phyloP scores from a whole-genome alignment of 208 protist species.

The Crithidia thermophila region DNA sequence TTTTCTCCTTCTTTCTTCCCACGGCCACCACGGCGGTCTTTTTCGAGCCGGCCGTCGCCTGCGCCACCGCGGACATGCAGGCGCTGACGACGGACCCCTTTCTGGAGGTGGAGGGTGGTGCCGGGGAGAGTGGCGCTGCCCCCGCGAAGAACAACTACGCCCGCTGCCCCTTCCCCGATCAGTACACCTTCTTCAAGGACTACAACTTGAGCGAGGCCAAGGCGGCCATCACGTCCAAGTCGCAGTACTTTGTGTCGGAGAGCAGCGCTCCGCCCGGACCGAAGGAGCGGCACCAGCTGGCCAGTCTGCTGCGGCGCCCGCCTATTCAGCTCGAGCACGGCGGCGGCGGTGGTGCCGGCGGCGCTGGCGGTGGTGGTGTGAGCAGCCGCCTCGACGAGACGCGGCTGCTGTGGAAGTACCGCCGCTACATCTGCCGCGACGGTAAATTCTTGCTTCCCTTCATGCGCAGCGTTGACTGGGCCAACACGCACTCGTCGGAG shows the following conservation, averaged over 20 bases:
- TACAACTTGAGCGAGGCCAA: slow-evolving; percentile 75
- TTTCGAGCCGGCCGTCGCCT: slow-evolving; percentile 22
- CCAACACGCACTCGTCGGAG: slow-evolving; percentile 54
- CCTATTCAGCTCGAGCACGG: slow-evolving; percentile 62
- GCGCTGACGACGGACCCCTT: neutral
- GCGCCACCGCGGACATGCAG: neutral
- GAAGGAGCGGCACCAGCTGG: slow-evolving; percentile 67
- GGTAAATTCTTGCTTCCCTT: slow-evolving; percentile 91
- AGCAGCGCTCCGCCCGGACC: slow-evolving; percentile 56
- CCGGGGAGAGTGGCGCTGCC: no score
- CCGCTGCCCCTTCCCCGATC: slow-evolving; percentile 36
- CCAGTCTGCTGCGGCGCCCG: slow-evolving; percentile 50
- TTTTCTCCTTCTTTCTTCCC: slow-evolving; percentile 54
- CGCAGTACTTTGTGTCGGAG: slow-evolving; percentile 58
- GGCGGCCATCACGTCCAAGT: slow-evolving; percentile 59
- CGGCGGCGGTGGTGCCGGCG: slow-evolving; percentile 6
- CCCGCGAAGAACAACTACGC: slow-evolving; percentile 22
- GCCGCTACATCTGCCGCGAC: slow-evolving; percentile 81
- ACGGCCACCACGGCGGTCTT: slow-evolving; percentile 39
- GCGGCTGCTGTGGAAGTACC: slow-evolving; percentile 93
- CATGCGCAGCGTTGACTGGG: slow-evolving; percentile 93
- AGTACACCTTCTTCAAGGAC: slow-evolving; percentile 45
- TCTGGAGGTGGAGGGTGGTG: neutral
- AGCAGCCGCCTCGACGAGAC: slow-evolving; percentile 79
- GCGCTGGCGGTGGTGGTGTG: neutral